Evolutionary conservation across 148 eudicot species (phyloP), one percentile per base, ranked within the genome.

Genomic region (Rhododendron ferrugineum): DNA sequence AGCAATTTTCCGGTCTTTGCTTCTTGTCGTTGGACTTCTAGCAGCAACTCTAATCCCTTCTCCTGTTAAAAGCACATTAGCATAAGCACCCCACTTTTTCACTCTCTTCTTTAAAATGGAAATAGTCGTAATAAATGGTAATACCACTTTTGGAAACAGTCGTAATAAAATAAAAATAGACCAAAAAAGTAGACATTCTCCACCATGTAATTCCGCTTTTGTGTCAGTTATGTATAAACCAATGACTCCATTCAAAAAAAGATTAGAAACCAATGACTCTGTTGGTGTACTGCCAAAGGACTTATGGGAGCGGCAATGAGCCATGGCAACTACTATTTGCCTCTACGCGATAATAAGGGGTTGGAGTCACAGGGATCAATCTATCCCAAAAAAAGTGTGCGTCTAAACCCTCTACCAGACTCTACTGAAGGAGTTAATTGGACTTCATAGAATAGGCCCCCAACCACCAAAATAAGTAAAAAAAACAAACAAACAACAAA

Each of bases 21-120:
- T 85, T 91, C 91, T 85, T 92, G 94, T 87, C 89, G 96, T 87
- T 94, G 89, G 62, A 93, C 85, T 88, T 94, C 98, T 44, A 96
- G 99, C 86, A 97, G 96, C 87, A 97, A 87, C 86, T 92, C 90
- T 76, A 97, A 84, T 79, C 96, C 84, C 84, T 88, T 94, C 84
- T 90, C 90, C 99, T 97, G 94, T 88, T 80, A 70, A 68, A 72
- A 70, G 32, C 28, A 49, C 54, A 50, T 1, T 18, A 74, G 30
- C 36, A 56, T 11, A 54, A 52, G 66, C 10, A 30, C 49, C 5
- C 30, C 28, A 64, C 22, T 47, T 42, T 32, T 75, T 54, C 86
- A 10, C 34, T 52, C 50, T 44, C 36, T 11, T 13, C 28, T 14
- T 28, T 7, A 78, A 78, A 77, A n/a, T 6, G 9, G 34, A 22